A percentile compares a stretch with the other conserved stretches of the same genome.
phyloP scores from a whole-genome alignment of 2,329 filamentous ascomycete genomes.

The Colletotrichum phormii region DNA sequence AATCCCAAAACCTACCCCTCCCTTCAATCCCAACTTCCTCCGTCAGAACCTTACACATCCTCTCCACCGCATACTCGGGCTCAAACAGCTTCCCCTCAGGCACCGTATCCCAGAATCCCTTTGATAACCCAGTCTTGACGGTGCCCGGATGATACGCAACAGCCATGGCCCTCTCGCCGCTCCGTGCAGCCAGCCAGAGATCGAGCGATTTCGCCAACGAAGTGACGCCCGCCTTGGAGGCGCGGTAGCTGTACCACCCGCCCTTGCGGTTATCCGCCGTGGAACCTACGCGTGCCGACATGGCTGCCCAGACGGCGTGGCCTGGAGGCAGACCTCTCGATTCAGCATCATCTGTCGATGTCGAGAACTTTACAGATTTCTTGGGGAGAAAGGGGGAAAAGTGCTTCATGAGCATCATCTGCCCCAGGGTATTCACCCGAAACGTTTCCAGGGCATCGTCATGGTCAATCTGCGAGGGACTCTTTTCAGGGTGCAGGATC shows the following conservation, averaged over 20 bases:
- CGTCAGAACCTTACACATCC: conserved; percentile 69
- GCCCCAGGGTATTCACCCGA: conserved; percentile 78
- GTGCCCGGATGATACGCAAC: conserved; percentile 84
- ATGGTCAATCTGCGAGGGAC: conserved; percentile 72
- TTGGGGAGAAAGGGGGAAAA: conserved; percentile 76
- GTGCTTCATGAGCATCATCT: conserved; percentile 81
- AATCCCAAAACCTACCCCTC: conserved; percentile 76
- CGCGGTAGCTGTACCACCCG: conserved; percentile 86
- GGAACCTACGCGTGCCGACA: conserved; percentile 83
- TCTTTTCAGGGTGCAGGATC: conserved; percentile 79
- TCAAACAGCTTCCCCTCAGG: conserved; percentile 72
- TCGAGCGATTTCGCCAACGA: conserved; percentile 79
- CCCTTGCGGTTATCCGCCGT: conserved; percentile 78
- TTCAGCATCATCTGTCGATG: conserved; percentile 4
- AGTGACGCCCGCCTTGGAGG: conserved; percentile 80
- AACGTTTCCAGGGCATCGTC: conserved; percentile 75
- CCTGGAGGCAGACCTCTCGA: conserved; percentile 41
- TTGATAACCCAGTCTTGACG: conserved; percentile 79
- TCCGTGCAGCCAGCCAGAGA: conserved; percentile 68
- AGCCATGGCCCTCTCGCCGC: conserved; percentile 72
- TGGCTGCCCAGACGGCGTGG: conserved; percentile 76
- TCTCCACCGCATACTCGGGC: conserved; percentile 73
- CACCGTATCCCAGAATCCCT: conserved; percentile 77
- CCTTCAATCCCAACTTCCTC: conserved; percentile 59
- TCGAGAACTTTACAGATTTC: conserved; percentile 56